These are phyloP conservation scores for Phyllosticta citribraziliensis DNA, from an alignment of 2,329 filamentous ascomycete genomes.

Conservation along the genomic window DNA sequence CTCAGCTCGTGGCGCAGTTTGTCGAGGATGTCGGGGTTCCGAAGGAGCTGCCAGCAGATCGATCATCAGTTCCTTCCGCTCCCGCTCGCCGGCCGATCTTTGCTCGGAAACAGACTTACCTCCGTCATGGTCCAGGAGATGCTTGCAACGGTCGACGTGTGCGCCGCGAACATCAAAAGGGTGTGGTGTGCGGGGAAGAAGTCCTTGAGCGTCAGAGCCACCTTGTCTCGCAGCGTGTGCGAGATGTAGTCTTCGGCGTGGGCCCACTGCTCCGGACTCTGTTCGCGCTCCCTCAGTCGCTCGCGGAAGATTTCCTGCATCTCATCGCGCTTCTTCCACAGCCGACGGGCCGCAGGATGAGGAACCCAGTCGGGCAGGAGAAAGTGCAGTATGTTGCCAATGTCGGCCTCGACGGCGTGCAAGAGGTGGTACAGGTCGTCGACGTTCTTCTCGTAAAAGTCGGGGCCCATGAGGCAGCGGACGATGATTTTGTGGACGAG, in stretches of 20 bases:
- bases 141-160: conserved; percentile 13
- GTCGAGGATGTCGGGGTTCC: conserved; percentile 9
- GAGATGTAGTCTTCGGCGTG: conserved; percentile 13
- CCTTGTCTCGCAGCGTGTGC: conserved; percentile 13
- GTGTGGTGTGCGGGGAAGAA: conserved; percentile 13
- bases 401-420: conserved; percentile 13
- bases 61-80: background rate
- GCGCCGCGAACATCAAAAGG: conserved; percentile 13
- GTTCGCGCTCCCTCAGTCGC: conserved; percentile 11
- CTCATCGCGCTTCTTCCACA: conserved; percentile 8
- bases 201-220: conserved; percentile 12
- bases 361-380: conserved; percentile 13
- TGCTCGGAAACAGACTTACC: background rate
- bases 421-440: conserved; percentile 13
- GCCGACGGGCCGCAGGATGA: conserved; percentile 10
- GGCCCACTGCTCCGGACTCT: conserved; percentile 12
- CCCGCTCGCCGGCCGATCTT: background rate
- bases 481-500: conserved; percentile 14
- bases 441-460: conserved; percentile 12
- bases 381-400: conserved; percentile 12
- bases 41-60: conserved; percentile 10
- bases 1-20: conserved; percentile 11
- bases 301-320: conserved; percentile 12
- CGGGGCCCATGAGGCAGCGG: conserved; percentile 13
- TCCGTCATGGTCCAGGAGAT: conserved; percentile 14